These are phyloP conservation scores for Fusarium protoensiforme DNA, from an alignment of 2,329 filamentous ascomycete genomes.

Conservation along the genomic window DNA sequence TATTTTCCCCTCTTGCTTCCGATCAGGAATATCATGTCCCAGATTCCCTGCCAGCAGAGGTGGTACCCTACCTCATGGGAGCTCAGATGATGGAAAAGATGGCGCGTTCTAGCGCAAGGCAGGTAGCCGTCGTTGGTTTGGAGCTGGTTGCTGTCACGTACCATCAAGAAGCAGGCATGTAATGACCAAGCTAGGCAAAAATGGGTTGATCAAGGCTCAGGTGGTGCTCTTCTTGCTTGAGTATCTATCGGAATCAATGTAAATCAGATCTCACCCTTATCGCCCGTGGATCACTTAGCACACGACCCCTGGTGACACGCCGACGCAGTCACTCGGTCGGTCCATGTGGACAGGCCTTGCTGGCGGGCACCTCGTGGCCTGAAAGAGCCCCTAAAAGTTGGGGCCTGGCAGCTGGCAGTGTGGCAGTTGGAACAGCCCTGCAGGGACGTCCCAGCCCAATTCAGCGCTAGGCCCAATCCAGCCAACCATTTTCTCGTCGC, in stretches of 20 bases:
- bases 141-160: neutral
- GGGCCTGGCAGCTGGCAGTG: constrained; percentile 18
- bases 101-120: neutral
- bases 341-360: neutral
- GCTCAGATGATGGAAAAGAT: neutral
- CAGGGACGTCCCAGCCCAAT: constrained; percentile 28
- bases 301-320: constrained; percentile 1
- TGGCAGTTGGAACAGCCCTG: constrained; percentile 33
- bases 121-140: neutral
- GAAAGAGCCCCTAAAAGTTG: constrained; percentile 24
- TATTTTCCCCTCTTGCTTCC: neutral
- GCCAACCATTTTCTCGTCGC: constrained; percentile 24
- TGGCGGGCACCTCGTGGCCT: constrained; percentile 1
- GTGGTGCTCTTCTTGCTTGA: neutral
- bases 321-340: constrained; percentile 36
- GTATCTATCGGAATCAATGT: neutral
- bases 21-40: neutral
- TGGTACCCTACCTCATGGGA: neutral
- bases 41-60: neutral
- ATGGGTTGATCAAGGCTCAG: neutral
- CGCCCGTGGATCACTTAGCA: neutral
- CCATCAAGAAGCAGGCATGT: neutral
- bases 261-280: neutral
- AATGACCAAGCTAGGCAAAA: neutral
- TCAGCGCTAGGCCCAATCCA: constrained; percentile 49